These are phyloP conservation scores for Leishmania arabica DNA, from an alignment of 208 protist species.

Conservation along the genomic window DNA sequence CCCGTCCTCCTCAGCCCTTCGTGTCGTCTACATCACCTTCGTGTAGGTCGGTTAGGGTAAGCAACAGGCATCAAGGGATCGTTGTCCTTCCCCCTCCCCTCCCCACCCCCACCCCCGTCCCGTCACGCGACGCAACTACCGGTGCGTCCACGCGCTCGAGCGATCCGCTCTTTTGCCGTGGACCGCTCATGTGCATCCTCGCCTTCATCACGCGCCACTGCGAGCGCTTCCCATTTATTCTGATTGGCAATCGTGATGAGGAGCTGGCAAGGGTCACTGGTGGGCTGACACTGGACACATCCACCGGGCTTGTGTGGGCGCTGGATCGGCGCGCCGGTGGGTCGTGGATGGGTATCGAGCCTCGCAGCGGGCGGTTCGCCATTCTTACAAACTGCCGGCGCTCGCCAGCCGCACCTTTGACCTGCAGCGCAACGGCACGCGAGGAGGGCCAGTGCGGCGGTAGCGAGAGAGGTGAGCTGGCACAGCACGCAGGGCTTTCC, in stretches of 20 bases:
- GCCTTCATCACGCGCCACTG: slow-evolving; percentile 50
- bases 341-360: slow-evolving; percentile 73
- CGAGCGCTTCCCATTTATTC: slow-evolving; percentile 56
- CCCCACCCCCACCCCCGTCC: not conserved
- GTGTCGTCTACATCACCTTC: not conserved
- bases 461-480: not conserved
- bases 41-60: not conserved
- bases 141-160: not conserved
- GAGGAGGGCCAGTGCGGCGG: not conserved
- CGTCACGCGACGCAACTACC: not conserved
- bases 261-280: slow-evolving; percentile 40
- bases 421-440: not conserved
- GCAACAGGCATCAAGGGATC: not conserved
- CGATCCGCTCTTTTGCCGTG: not conserved
- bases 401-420: slow-evolving; percentile 42
- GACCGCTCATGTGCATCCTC: slow-evolving; percentile 58
- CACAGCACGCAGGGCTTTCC: not conserved
- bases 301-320: slow-evolving; percentile 47
- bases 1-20: not conserved
- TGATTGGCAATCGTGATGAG: slow-evolving; percentile 72
- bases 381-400: slow-evolving; percentile 65
- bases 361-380: slow-evolving; percentile 46
- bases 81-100: not conserved
- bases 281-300: slow-evolving; percentile 31
- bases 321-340: slow-evolving; percentile 53